phyloP scores from a whole-genome alignment of 257 asterid species.

The Primulina eburnea region DNA sequence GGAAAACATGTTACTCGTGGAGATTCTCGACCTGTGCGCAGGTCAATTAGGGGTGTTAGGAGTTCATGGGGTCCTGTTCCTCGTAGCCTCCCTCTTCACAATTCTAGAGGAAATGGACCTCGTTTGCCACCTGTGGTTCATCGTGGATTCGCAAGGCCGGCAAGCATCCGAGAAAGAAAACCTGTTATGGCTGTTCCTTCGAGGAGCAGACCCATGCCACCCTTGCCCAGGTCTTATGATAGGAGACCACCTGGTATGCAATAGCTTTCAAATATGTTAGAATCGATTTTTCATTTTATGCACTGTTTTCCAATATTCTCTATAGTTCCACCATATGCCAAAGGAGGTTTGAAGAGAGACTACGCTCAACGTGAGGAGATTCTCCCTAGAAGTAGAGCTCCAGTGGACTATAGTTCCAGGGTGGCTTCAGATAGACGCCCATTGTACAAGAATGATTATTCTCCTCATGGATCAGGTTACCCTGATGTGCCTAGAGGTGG shows the following conservation, averaged over 20 bases:
- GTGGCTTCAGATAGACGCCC: slow-evolving; percentile 65
- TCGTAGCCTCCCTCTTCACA: slow-evolving; percentile 53
- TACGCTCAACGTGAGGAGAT: slow-evolving; percentile 70
- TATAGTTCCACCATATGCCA: slow-evolving; percentile 65
- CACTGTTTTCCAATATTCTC: slow-evolving; percentile 4
- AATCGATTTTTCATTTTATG: slow-evolving; percentile 14
- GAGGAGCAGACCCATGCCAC: slow-evolving; percentile 68
- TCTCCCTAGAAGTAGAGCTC: slow-evolving; percentile 71
- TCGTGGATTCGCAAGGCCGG: slow-evolving; percentile 69
- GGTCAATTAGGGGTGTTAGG: slow-evolving; percentile 50
- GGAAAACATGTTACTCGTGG: slow-evolving; percentile 76
- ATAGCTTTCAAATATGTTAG: slow-evolving; percentile 7
- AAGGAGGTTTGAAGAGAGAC: slow-evolving; percentile 69
- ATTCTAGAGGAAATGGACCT: slow-evolving; percentile 50
- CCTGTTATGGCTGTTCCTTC: slow-evolving; percentile 64
- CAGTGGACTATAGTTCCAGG: slow-evolving; percentile 59
- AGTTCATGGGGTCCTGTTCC: slow-evolving; percentile 71
- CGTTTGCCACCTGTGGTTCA: slow-evolving; percentile 59
- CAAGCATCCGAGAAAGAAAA: slow-evolving; percentile 63
- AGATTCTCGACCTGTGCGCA: slow-evolving; percentile 60
- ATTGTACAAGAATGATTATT: slow-evolving; percentile 71
- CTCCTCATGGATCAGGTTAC: slow-evolving; percentile 75
- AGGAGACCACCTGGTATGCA: slow-evolving; percentile 86
- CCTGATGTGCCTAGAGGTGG: slow-evolving; percentile 75
- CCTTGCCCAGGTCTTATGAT: slow-evolving; percentile 77